These are phyloP conservation scores for Aureobasidium leucospermi DNA, from an alignment of 2,329 filamentous ascomycete genomes.

Conservation along the genomic window DNA sequence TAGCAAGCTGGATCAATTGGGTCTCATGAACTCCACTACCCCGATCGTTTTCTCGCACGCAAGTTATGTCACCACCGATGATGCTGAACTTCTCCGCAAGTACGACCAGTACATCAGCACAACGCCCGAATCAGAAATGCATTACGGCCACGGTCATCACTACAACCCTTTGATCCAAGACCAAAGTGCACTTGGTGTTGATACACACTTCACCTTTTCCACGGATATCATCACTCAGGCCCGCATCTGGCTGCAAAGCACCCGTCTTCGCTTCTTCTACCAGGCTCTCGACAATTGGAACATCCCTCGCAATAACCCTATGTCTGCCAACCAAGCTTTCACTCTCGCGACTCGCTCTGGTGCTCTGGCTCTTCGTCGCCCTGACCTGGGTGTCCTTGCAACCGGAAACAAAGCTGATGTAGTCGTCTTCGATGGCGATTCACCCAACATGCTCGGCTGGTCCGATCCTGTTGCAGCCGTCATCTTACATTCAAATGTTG, in stretches of 20 bases:
- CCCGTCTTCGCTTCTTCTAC: neutral
- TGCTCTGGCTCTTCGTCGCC: conserved; percentile 43
- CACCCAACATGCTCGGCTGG: conserved; percentile 48
- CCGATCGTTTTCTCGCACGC: conserved; percentile 49
- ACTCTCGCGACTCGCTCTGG: conserved; percentile 48
- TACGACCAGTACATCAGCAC: conserved; percentile 50
- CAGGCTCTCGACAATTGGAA: conserved; percentile 31
- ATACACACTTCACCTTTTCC: conserved; percentile 48
- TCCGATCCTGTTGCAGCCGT: conserved; percentile 49
- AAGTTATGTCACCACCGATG: conserved; percentile 36
- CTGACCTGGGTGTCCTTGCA: conserved; percentile 44
- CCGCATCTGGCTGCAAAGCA: conserved; percentile 7
- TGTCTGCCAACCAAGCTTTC: conserved; percentile 50
- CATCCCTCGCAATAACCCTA: conserved; percentile 43
- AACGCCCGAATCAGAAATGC: conserved; percentile 53
- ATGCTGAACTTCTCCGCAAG: conserved; percentile 37
- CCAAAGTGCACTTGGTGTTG: conserved; percentile 47
- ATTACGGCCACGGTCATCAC: conserved; percentile 49
- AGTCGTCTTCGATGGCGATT: conserved; percentile 45
- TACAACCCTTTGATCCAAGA: conserved; percentile 39
- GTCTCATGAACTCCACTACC: conserved; percentile 22
- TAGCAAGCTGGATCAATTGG: neutral
- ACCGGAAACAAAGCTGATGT: conserved; percentile 47
- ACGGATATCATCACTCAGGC: conserved; percentile 29
- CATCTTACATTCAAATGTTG: conserved; percentile 39